Base-by-base conservation (phyloP, 345 rosid species). In the Murraya paniculata region DNA sequence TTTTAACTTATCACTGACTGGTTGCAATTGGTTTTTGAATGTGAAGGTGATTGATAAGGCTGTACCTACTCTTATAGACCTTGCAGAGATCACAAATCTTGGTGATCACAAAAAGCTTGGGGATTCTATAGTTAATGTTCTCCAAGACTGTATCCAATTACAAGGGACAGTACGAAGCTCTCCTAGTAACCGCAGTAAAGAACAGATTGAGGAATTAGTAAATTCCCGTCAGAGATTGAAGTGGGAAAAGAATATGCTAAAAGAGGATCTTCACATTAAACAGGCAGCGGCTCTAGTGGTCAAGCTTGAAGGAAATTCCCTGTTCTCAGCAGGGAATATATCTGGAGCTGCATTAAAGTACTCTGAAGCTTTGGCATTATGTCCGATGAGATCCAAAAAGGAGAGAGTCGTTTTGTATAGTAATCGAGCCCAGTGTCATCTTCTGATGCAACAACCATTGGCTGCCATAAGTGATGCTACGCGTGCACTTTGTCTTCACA, bases 291-390 rank as follows among this genome's bases (percentile, higher is more conserved):
- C 97, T 4, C 83, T 94, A 59, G 98, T 93, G 56, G 98, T 94
- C 75, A 96, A 96, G 87, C 97, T 96, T 19, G 99, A 96, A 91
- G 99, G 99, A 48, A 94, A 96, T 81, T 94, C 98, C 70, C 89
- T 96, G 6, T 94, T 96, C 81, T 96, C 99, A 1, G 91, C 98
- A 16, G 98, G 98, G 80, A 94, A 96, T 76, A 94, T 96, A 18
- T 78, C 98, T 0, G 98, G 91, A 38, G 99, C 98, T 31, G 92
- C 98, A 18, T 88, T 88, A 25, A 96, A 96, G 66, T 96, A 94
- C 85, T 96, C 99, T 0, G 99, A 94, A 84, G 98, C 99, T 10
- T 81, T 96, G 85, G 84, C 90, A 7, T 69, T 96, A 57, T 96
- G 99, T 82, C 99, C 99, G 16, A 79, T 96, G 91, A 90, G 98